Base-by-base conservation (phyloP, 2,329 filamentous ascomycete species). In the Cladosporium colombiae region DNA sequence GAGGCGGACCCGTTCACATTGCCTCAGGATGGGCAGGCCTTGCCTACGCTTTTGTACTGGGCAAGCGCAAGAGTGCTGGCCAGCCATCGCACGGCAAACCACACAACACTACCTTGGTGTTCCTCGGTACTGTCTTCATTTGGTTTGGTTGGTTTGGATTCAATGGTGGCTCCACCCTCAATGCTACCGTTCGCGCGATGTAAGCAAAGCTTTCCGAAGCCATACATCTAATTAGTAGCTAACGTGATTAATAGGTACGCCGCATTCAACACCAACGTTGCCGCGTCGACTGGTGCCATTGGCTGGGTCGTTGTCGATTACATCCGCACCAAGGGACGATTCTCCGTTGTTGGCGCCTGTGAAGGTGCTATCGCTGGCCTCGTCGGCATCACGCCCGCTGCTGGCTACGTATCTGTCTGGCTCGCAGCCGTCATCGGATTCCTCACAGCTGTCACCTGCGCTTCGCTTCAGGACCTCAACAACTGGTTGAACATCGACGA, bases 121-220 rank as follows among this genome's bases (percentile, higher is more conserved):
- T 86, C 69, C 80, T 89, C 2, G 87, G 87, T 1, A 89, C 87
- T 0, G 79, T 88, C 1, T 78, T 89, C 49, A 88, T 89, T 67
- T 89, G 87, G 86, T 88, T 89, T 67, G 86, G 84, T 2, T 86
- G 84, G 84, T 83, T 85, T 67, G 85, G 84, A 1, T 86, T 86
- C 75, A 86, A 86, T 72, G 84, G 84, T 53, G 85, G 85, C 16
- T 84, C 82, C 4, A 81, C 83, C 23, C 78, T 86, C 25, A 85
- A 84, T 70, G 83, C 78, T 18, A 81, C 80, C 27, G 74, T 86
- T 44, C 83, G 85, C 57, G 81, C 83, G 27, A 84, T 85, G 79
- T 62, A 52, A 62, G 59, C 11, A 33, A 21, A 18, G 7, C 16
- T 21, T 1, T 18, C 5, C 2, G 8, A 10, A n/a, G 14, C 10